Conservation (phyloP, 495 filamentous ascomycete genomes). For the Aspergillus avenaceus region DNA sequence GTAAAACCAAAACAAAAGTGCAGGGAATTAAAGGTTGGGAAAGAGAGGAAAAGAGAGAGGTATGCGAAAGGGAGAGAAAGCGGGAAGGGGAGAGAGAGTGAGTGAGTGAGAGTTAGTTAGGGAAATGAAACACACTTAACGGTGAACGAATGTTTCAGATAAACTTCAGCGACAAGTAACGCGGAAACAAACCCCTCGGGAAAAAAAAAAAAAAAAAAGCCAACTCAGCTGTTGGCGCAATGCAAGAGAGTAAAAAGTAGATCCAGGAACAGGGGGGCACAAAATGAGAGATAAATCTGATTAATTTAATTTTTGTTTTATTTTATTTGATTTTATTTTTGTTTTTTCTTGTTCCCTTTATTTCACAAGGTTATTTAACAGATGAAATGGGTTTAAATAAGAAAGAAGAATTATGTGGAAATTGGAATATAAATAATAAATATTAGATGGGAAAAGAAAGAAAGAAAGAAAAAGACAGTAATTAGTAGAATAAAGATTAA, state of each 20-base stretch:
- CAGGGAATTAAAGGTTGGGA: too few relatives aligned
- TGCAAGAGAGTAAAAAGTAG: too few relatives aligned
- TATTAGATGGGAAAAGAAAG: background rate
- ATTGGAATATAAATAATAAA: too few relatives aligned
- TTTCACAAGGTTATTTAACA: too few relatives aligned
- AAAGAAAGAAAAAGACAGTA: background rate
- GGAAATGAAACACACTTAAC: conserved; percentile 18
- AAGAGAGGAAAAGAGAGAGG: background rate
- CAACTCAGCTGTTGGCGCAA: background rate
- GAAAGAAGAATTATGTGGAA: too few relatives aligned
- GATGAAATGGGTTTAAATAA: too few relatives aligned
- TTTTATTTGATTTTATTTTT: too few relatives aligned
- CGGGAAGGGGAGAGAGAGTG: background rate
- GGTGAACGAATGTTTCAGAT: conserved; percentile 2
- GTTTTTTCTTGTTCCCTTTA: too few relatives aligned
- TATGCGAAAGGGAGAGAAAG: background rate
- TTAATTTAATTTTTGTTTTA: too few relatives aligned
- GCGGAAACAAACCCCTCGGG: background rate
- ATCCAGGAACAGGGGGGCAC: background rate
- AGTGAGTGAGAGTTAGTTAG: background rate
- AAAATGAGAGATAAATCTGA: background rate
- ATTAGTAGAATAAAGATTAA: too few relatives aligned
- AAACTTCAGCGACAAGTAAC: background rate
- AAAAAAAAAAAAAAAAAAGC: too few relatives aligned
- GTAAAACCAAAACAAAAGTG: too few relatives aligned